Conservation (phyloP, 345 rosid species). For the Pistacia atlantica region DNA sequence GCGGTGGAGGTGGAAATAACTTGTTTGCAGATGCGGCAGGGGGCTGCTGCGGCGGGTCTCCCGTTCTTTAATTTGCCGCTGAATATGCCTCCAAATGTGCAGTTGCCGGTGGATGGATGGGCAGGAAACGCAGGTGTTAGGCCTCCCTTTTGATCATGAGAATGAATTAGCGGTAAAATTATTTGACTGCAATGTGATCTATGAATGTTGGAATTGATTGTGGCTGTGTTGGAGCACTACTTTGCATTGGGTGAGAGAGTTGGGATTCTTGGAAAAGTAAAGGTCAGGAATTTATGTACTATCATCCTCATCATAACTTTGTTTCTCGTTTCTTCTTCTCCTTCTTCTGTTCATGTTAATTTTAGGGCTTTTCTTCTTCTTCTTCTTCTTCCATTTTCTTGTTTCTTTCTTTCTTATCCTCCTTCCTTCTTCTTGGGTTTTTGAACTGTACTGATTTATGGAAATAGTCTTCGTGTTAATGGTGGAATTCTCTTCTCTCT, state of each 20-base stretch:
- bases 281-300: conserved; percentile 33
- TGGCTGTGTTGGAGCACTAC: conserved; percentile 9
- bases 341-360: conserved; percentile 28
- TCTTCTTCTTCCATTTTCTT: no score
- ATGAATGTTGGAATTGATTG: conserved; percentile 4
- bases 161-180: background rate
- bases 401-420: background rate
- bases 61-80: conserved; percentile 90
- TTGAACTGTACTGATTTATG: conserved; percentile 22
- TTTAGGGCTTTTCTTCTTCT: conserved; percentile 21
- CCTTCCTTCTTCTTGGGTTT: conserved; percentile 7
- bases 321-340: conserved; percentile 20
- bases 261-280: conserved; percentile 14
- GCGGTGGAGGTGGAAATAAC: conserved; percentile 35
- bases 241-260: conserved; percentile 12
- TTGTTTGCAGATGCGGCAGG: conserved; percentile 50
- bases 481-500: conserved; percentile 23
- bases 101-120: conserved; percentile 88
- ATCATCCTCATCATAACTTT: conserved; percentile 4
- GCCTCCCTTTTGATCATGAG: conserved; percentile 55
- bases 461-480: conserved; percentile 34
- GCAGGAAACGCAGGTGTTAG: conserved; percentile 62
- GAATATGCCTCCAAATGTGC: conserved; percentile 67
- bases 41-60: conserved; percentile 55
- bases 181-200: conserved; percentile 12